A percentile compares a stretch with the other conserved stretches of the same genome.
Evolutionary conservation across 768 basidiomycete species (phyloP).

Genomic region (Termitomyces sp.): DNA sequence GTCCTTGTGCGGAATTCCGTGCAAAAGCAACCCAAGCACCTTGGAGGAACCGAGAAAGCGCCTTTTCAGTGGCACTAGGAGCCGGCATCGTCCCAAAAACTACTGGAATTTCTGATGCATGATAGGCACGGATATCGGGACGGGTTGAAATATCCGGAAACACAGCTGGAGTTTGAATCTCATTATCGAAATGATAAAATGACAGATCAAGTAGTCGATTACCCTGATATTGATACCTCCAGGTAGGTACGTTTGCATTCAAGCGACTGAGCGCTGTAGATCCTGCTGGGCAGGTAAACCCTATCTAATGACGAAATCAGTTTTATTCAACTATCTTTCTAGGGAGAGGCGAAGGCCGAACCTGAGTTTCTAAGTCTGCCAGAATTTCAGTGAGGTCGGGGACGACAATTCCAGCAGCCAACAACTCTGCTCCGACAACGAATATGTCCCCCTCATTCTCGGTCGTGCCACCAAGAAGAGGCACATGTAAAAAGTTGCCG

Average conservation of each 20-base stretch:
- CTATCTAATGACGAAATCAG: not conserved
- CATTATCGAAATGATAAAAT: no score
- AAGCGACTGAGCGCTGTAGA: constrained; percentile 20
- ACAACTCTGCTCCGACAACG: constrained; percentile 20
- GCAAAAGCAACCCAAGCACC: constrained; percentile 37
- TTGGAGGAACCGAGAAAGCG: constrained; percentile 29
- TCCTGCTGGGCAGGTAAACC: constrained; percentile 26
- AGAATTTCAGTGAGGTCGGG: constrained; percentile 24
- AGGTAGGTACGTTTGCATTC: constrained; percentile 18
- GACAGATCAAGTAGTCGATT: constrained; percentile 8
- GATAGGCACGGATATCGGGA: constrained; percentile 30
- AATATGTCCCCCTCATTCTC: constrained; percentile 31
- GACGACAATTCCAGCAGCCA: constrained; percentile 19
- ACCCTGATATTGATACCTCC: constrained; percentile 18
- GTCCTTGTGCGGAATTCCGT: constrained; percentile 27
- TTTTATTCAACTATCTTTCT: not conserved
- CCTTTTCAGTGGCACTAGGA: constrained; percentile 18
- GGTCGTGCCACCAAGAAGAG: constrained; percentile 21
- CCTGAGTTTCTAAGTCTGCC: constrained; percentile 26
- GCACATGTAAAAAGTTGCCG: constrained; percentile 16
- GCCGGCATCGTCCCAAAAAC: constrained; percentile 30
- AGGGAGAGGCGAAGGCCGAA: not conserved
- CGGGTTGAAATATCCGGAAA: constrained; percentile 30
- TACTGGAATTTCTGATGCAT: constrained; percentile 32
- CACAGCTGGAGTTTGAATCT: constrained; percentile 18